phyloP scores from a whole-genome alignment of 1,139 yeast species.

The Wickerhamiella infanticola region DNA sequence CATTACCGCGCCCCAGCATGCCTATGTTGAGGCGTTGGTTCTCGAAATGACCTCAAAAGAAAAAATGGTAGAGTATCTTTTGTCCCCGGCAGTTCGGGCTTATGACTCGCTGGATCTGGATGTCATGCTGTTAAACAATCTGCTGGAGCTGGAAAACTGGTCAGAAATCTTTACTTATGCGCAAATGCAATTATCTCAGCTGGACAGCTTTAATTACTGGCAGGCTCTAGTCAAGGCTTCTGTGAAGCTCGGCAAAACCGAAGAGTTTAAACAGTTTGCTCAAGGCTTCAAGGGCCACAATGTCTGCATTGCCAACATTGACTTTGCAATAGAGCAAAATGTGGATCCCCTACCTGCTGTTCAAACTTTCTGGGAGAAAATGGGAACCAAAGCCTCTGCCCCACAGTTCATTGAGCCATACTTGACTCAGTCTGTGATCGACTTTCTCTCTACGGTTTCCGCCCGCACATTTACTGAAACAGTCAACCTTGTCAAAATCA shows the following conservation, averaged over 20 bases:
- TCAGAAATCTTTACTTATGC: slow-evolving; percentile 20
- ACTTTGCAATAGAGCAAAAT: slow-evolving; percentile 24
- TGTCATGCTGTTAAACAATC: slow-evolving; percentile 33
- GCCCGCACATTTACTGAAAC: slow-evolving; percentile 25
- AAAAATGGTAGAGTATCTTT: slow-evolving; percentile 24
- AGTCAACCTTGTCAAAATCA: slow-evolving; percentile 39
- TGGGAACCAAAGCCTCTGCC: slow-evolving; percentile 43
- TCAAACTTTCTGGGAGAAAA: slow-evolving; percentile 29
- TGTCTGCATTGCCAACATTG: slow-evolving; percentile 38
- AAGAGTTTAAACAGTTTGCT: slow-evolving; percentile 21
- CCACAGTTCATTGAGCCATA: slow-evolving; percentile 39
- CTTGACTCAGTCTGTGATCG: slow-evolving; percentile 6
- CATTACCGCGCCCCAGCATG: slow-evolving; percentile 39
- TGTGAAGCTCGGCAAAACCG: slow-evolving; percentile 22
- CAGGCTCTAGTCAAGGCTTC: slow-evolving; percentile 31
- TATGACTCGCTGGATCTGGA: slow-evolving; percentile 39
- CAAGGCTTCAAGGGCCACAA: slow-evolving; percentile 31
- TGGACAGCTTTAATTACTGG: slow-evolving; percentile 27
- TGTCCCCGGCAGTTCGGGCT: slow-evolving; percentile 16
- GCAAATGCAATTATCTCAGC: slow-evolving; percentile 12
- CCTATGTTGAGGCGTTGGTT: slow-evolving; percentile 38
- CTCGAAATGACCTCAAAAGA: slow-evolving; percentile 24
- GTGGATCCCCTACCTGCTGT: slow-evolving; percentile 21
- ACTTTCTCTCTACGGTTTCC: slow-evolving; percentile 11
- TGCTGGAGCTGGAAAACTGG: slow-evolving; percentile 40